Percentiles rank a stretch among this genome's conserved stretches.
These are phyloP conservation scores for Vanilla planifolia DNA, from an alignment of 106 monocot species.

Conservation along the genomic window DNA sequence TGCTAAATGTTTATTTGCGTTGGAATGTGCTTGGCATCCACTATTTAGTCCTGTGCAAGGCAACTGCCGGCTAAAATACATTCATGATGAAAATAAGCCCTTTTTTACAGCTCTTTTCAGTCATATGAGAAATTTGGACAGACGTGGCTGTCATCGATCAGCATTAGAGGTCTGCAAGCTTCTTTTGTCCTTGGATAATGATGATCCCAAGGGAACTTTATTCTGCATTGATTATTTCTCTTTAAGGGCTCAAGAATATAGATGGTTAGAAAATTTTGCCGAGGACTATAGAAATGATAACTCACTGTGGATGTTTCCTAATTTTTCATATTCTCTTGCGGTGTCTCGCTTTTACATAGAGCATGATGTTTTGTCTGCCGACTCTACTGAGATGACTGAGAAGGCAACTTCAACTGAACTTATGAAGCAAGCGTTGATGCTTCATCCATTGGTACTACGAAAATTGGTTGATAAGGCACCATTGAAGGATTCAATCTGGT, in stretches of 20 bases:
- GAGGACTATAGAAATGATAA: slow-evolving; percentile 64
- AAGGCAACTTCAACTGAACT: slow-evolving; percentile 67
- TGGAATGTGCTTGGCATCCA: slow-evolving; percentile 97
- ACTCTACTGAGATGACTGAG: slow-evolving; percentile 19
- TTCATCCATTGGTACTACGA: slow-evolving; percentile 86
- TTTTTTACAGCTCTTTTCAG: slow-evolving; percentile 83
- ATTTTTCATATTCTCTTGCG: slow-evolving; percentile 87
- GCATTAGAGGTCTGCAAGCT: slow-evolving; percentile 96
- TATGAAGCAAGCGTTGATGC: slow-evolving; percentile 97
- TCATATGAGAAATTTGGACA: slow-evolving; percentile 86
- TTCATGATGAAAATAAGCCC: slow-evolving; percentile 79
- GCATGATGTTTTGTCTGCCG: slow-evolving; percentile 18
- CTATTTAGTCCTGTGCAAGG: slow-evolving; percentile 55
- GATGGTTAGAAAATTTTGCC: slow-evolving; percentile 79
- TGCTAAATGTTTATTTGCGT: slow-evolving; percentile 74
- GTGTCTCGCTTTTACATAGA: slow-evolving; percentile 71
- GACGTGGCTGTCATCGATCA: slow-evolving; percentile 94
- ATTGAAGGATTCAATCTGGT: slow-evolving; percentile 78
- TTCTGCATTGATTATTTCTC: slow-evolving; percentile 96
- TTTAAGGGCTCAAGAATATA: slow-evolving; percentile 73
- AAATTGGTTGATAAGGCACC: slow-evolving; percentile 86
- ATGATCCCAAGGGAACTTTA: slow-evolving; percentile 87
- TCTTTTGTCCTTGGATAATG: slow-evolving; percentile 71
- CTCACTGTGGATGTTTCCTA: slow-evolving; percentile 93
- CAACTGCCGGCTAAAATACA: slow-evolving; percentile 67